Base-by-base conservation (phyloP, 2,329 filamentous ascomycete species). In the Aplosporella prunicola region DNA sequence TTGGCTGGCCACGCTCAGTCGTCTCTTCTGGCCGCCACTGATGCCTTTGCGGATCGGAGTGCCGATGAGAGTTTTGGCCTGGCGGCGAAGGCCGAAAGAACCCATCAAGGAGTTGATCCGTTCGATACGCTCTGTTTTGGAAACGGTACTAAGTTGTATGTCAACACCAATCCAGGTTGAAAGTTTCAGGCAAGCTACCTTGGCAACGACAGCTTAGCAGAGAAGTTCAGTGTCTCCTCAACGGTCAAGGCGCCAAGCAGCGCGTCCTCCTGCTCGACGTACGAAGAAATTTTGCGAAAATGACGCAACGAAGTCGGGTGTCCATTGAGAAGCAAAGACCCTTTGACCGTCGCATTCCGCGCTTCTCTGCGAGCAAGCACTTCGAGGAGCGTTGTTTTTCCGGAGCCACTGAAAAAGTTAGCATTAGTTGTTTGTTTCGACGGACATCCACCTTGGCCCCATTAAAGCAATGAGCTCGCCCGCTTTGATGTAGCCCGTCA, bases 221-320 rank as follows among this genome's bases (percentile, higher is more conserved):
- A 80, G 56, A 93, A 93, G 44, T 77, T 64, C 43, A 93, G 62
- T 0, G 85, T 93, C 63, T 93, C 86, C 18, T 72, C 68, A 7
- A 89, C 82, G 0, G 85, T 93, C 45, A 93, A 65, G 0, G 80
- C 80, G 4, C 85, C 86, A 34, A 89, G 81, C 9, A 93, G 68
- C 1, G 83, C 80, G 64, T 93, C 86, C 46, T 93, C 84, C 57
- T 93, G 86, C 63, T 93, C 86, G 15, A 93, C 86, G 52, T 87
- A 93, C 31, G 76, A 76, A 38, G 74, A 80, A 33, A 89, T 67
- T 32, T 73, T 67, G 13, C 76, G 74, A 47, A 89, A 80, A 0
- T 64, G 63, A 6, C 65, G 55, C 6, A 66, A 58, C 1, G 75
- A 68, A 3, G 76, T 61, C 4, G 60, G 51, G 2, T 52, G 55